Evolutionary conservation across 495 filamentous ascomycete genomes (phyloP).

Genomic region (Aspergillus sclerotiicarbonarius): DNA sequence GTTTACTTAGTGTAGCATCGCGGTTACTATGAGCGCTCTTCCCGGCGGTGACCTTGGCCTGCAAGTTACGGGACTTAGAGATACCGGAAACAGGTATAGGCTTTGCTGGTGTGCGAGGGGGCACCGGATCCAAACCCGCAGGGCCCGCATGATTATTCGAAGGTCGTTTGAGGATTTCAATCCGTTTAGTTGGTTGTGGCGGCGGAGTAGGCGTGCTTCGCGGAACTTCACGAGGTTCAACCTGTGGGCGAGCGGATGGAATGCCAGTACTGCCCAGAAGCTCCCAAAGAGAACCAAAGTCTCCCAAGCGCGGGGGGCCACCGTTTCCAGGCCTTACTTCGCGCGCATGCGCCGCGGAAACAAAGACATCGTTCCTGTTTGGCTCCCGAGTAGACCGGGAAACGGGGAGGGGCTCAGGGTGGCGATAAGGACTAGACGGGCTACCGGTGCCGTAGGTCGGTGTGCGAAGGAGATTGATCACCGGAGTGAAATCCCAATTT

Average conservation of each 20-base stretch:
- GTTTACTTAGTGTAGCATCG: background rate
- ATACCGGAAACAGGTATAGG: constrained; percentile 10
- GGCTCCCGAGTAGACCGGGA: constrained; percentile 6
- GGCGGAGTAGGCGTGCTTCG: background rate
- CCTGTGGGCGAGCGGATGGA: constrained; percentile 3
- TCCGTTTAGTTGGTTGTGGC: constrained; percentile 1
- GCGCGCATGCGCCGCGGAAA: background rate
- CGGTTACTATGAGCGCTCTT: background rate
- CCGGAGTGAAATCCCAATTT: constrained; percentile 50
- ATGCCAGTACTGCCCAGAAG: constrained; percentile 18
- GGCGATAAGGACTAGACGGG: constrained; percentile 12
- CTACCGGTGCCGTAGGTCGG: constrained; percentile 27
- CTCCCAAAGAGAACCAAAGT: constrained; percentile 42
- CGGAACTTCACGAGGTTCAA: background rate
- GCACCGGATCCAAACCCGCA: background rate
- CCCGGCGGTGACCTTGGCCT: constrained; percentile 7
- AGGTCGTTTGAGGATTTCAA: constrained; percentile 24
- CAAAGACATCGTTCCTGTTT: constrained; percentile 10
- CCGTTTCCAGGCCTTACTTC: constrained; percentile 5
- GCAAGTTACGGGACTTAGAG: constrained; percentile 12
- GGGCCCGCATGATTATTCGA: background rate
- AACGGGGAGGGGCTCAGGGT: constrained; percentile 6
- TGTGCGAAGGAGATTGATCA: constrained; percentile 46
- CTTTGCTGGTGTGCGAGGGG: constrained; percentile 15
- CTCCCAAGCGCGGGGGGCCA: constrained; percentile 29